Evolutionary conservation across 148 eudicot genomes (phyloP), one percentile per base, ranked within the genome.

Genomic region (Rhododendron henanense): DNA sequence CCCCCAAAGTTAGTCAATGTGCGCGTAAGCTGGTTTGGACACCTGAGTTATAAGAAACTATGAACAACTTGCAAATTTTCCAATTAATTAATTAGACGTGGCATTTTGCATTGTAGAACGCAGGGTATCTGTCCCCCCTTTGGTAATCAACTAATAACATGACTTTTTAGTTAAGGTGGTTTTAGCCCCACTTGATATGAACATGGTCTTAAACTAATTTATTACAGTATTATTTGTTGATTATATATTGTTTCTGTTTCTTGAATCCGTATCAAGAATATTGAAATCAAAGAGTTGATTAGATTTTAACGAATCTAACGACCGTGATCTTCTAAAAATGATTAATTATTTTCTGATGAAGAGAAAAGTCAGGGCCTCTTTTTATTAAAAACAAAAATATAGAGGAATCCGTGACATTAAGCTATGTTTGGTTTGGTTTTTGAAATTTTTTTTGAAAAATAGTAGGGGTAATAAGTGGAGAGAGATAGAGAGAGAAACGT

Each of bases 11-110:
- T 0, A 41, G 1, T 41, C 7, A 41, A 41, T 41, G 1, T 41
- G 7, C 0, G 0, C 0, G 44, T 41, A 41, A 41, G 1, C 0
- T 41, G 8, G 1, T 41, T 1, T 41, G 44, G 0, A 41, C 44
- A 41, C 44, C 44, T 41, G 6, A 41, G 44, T 41, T 41, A 41
- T 41, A 51, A 53, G 15, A 53, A 53, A 13, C 57, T 53, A 51
- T 0, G 57, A 57, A 57, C 8, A 57, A 57, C 23, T 57, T 57
- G 21, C 63, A 16, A 57, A 16, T 18, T 57, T 57, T 57, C 63
- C 57, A 15, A 15, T 53, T 53, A 53, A 53, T 13, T 14, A 57
- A 57, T 57, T 57, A 57, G 63, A 57, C 7, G 16, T 57, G 21
- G 63, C 63, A 57, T 57, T 57, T 57, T 57, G 63, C 23, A 16